A percentile compares a stretch with the other conserved stretches of the same genome.
These are phyloP conservation scores for Eucalyptus erythrocorys DNA, from an alignment of 345 rosid genomes.

Conservation along the genomic window DNA sequence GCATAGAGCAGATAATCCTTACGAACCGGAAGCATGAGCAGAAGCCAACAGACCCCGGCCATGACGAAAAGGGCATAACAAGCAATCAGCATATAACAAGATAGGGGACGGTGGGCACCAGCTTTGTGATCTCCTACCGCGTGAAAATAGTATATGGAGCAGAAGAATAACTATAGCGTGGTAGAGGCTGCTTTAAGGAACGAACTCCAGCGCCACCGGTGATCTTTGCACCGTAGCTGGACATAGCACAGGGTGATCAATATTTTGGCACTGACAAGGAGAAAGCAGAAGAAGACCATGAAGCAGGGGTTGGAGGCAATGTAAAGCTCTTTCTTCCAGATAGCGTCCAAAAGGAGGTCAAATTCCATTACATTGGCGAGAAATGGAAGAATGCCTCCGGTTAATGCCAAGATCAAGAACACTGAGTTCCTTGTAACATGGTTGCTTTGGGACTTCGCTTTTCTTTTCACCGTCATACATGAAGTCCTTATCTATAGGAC, in stretches of 20 bases:
- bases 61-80: slow-evolving; percentile 18
- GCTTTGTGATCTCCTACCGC: slow-evolving; percentile 19
- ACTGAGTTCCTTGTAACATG: slow-evolving; percentile 18
- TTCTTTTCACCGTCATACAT: neutral
- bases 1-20: neutral
- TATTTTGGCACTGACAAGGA: slow-evolving; percentile 23
- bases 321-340: slow-evolving; percentile 29
- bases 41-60: slow-evolving; percentile 17
- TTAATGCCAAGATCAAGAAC: slow-evolving; percentile 8
- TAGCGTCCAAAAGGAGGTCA: slow-evolving; percentile 20
- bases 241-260: slow-evolving; percentile 20
- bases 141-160: slow-evolving; percentile 23
- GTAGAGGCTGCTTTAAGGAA: slow-evolving; percentile 26
- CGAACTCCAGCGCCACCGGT: slow-evolving; percentile 34
- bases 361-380: neutral
- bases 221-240: slow-evolving; percentile 23
- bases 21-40: slow-evolving; percentile 11
- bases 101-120: slow-evolving; percentile 16
- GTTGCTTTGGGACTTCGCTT: slow-evolving; percentile 17
- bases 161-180: slow-evolving; percentile 13
- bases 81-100: slow-evolving; percentile 18
- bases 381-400: slow-evolving; percentile 19
- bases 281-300: slow-evolving; percentile 17
- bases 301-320: slow-evolving; percentile 20
- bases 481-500: neutral